Base-by-base conservation (phyloP, 768 basidiomycete species). In the Panellus pusillus region DNA sequence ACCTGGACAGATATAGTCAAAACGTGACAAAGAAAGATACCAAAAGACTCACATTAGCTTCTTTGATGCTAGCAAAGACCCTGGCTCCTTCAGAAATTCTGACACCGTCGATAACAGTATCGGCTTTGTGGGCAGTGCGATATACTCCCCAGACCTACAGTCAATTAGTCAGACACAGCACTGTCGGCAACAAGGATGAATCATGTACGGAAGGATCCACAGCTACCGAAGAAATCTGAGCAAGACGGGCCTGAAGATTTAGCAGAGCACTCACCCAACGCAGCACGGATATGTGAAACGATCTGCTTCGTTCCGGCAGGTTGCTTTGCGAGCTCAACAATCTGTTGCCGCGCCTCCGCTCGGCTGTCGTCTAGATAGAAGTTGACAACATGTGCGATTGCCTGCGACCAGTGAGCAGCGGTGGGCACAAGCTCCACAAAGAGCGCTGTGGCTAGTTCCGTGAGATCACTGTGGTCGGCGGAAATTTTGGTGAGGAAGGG, bases 391-490 rank as follows among this genome's bases (percentile, higher is more conserved):
- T 79, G 76, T 3, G 79, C 72, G 38, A 87, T 66, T 11, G 77
- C 74, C 46, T 82, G 74, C 1, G 83, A 82, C 69, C 81, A 86
- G 6, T 80, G 63, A 0, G 81, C 70, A 2, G 79, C 76, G 14
- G 82, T 81, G 6, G 83, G 82, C 12, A 86, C 74, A 14, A 76
- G 64, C 43, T 83, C 78, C 8, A 76, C 73, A 58, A 87, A 79
- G 8, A 82, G 68, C 24, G 72, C 70, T n/a, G 70, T 66, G 1
- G 81, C 75, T n/a, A 84, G 63, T 19, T 76, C 65, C 57, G 68
- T 53, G 54, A 61, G 31, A 54, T 66, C 53, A 0, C 52, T 44
- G 15, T 58, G 49, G 29, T 65, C 55, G 3, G 52, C 54, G 32
- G 57, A 50, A 13, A 79, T 65, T 24, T 63, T 62, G 35, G 60